A percentile compares a stretch with the other conserved stretches of the same genome.
phyloP scores from a whole-genome alignment of 495 filamentous ascomycete species.

The Physcia stellaris region DNA sequence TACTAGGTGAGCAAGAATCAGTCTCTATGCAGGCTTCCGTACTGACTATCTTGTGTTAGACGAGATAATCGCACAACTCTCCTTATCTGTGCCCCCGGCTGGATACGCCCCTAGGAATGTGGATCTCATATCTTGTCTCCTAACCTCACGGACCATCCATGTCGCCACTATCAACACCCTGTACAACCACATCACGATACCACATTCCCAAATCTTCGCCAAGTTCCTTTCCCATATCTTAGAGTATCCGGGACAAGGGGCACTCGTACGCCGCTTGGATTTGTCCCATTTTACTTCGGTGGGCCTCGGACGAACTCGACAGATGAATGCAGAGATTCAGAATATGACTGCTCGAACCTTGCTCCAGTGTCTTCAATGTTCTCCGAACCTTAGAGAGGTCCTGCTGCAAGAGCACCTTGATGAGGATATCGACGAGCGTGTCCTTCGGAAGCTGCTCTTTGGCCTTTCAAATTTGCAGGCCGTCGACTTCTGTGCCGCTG shows the following conservation, averaged over 20 bases:
- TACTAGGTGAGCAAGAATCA: slow-evolving; percentile 46
- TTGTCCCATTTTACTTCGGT: slow-evolving; percentile 83
- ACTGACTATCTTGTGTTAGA: slow-evolving; percentile 29
- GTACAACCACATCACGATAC: slow-evolving; percentile 74
- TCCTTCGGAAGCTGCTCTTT: slow-evolving; percentile 59
- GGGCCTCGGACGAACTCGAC: slow-evolving; percentile 63
- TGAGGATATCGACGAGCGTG: slow-evolving; percentile 54
- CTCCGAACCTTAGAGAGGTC: slow-evolving; percentile 68
- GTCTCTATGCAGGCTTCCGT: neutral
- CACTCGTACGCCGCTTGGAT: slow-evolving; percentile 68
- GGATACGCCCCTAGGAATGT: slow-evolving; percentile 67
- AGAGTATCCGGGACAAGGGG: slow-evolving; percentile 56
- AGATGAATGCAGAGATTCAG: slow-evolving; percentile 67
- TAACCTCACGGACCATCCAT: slow-evolving; percentile 65
- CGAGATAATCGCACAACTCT: slow-evolving; percentile 62
- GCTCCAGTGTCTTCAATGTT: slow-evolving; percentile 58
- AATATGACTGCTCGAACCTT: slow-evolving; percentile 71
- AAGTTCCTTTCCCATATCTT: slow-evolving; percentile 66
- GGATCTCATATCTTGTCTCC: slow-evolving; percentile 64
- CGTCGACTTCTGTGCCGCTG: slow-evolving; percentile 70
- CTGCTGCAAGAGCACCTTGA: slow-evolving; percentile 74
- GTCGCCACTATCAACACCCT: slow-evolving; percentile 63
- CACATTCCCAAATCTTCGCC: slow-evolving; percentile 73
- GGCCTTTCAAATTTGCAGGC: slow-evolving; percentile 52
- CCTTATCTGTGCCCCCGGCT: slow-evolving; percentile 63